These are phyloP conservation scores for Spathaspora hagerdaliae DNA, from an alignment of 805 yeast species.

Conservation along the genomic window DNA sequence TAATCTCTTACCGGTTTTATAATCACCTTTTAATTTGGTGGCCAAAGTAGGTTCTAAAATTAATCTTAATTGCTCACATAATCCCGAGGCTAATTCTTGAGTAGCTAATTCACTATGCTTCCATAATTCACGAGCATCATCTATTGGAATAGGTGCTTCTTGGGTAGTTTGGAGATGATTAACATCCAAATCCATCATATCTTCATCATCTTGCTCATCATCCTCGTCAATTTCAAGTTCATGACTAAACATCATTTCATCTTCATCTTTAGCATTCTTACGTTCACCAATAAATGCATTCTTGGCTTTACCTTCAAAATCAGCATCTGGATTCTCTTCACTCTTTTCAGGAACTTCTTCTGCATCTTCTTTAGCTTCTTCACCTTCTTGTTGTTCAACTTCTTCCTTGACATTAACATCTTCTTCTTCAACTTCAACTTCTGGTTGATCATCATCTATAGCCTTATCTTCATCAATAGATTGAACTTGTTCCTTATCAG, in stretches of 20 bases:
- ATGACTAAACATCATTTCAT: conserved; percentile 5
- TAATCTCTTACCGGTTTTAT: conserved; percentile 92
- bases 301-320: conserved; percentile 44
- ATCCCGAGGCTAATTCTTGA: conserved; percentile 77
- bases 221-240: conserved; percentile 10
- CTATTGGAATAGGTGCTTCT: conserved; percentile 49
- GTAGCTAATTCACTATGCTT: conserved; percentile 77
- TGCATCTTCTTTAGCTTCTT: conserved; percentile 26
- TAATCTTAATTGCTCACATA: conserved; percentile 88
- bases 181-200: conserved; percentile 13
- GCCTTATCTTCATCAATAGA: conserved; percentile 76
- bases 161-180: conserved; percentile 3
- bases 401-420: conserved; percentile 24
- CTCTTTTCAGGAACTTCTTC: conserved; percentile 22
- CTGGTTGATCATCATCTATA: conserved; percentile 60
- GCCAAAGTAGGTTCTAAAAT: conserved; percentile 94
- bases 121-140: conserved; percentile 79
- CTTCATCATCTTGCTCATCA: conserved; percentile 15
- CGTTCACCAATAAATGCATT: conserved; percentile 52
- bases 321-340: conserved; percentile 34
- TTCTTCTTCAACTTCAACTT: conserved; percentile 21
- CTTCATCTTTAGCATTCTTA: conserved; percentile 20
- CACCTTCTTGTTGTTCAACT: conserved; percentile 22
- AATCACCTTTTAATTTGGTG: conserved; percentile 93
- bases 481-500: conserved; percentile 75